phyloP scores from a whole-genome alignment of 495 filamentous ascomycete species.

The Niebla homalea region DNA sequence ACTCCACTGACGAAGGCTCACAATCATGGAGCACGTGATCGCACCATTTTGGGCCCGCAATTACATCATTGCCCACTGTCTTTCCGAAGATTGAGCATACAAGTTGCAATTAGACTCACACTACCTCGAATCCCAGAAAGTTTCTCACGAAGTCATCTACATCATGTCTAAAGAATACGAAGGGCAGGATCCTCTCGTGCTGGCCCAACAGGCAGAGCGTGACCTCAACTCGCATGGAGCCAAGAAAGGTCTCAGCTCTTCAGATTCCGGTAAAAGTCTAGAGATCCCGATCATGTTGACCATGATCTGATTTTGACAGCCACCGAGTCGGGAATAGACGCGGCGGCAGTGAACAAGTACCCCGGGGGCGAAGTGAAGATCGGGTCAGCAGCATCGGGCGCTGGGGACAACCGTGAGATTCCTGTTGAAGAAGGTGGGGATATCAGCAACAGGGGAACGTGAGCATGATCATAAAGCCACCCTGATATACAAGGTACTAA shows the following conservation, averaged over 20 bases:
- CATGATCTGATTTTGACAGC: conserved; percentile 11
- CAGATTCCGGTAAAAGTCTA: conserved; percentile 12
- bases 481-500: not conserved
- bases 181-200: conserved; percentile 25
- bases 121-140: not conserved
- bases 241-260: conserved; percentile 25
- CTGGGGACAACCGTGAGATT: conserved; percentile 36
- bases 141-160: not conserved
- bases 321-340: conserved; percentile 34
- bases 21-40: too few relatives aligned
- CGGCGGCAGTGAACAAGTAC: conserved; percentile 23
- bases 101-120: not conserved
- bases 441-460: conserved; percentile 13
- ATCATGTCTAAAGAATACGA: conserved; percentile 25
- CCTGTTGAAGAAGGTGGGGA: conserved; percentile 33
- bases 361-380: conserved; percentile 28
- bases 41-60: too few relatives aligned
- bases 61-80: too few relatives aligned
- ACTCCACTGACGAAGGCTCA: too few relatives aligned
- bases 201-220: conserved; percentile 33
- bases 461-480: not conserved
- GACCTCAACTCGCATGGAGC: conserved; percentile 33
- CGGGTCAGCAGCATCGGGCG: conserved; percentile 31
- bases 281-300: not conserved
- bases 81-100: too few relatives aligned